phyloP scores from a whole-genome alignment of 2,329 filamentous ascomycete species.

The Penicillium aurantiogriseum region DNA sequence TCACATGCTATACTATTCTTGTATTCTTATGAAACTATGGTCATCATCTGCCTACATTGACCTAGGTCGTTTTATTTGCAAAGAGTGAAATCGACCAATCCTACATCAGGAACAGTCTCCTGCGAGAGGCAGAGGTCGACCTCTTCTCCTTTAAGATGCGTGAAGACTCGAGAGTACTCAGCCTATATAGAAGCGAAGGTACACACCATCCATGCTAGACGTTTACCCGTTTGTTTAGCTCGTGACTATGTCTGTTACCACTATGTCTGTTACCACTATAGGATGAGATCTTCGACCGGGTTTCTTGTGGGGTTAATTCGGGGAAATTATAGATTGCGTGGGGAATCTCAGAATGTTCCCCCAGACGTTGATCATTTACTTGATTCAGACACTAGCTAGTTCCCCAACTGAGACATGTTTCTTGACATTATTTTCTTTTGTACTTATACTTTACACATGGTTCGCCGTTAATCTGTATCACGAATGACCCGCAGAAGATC shows the following conservation, averaged over 20 bases:
- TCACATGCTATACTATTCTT: neutral
- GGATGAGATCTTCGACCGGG: neutral
- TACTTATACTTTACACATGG: neutral
- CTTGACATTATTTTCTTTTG: neutral
- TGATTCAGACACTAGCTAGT: neutral
- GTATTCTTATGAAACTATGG: neutral
- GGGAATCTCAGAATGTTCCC: neutral
- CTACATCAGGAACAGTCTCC: constrained; percentile 8
- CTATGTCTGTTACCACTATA: neutral
- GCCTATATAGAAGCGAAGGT: neutral
- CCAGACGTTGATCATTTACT: neutral
- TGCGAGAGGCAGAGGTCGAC: constrained; percentile 11
- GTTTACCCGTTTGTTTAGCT: neutral
- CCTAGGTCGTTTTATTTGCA: neutral
- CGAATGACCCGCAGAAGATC: too few relatives aligned
- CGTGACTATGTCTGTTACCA: neutral
- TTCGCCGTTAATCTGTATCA: too few relatives aligned
- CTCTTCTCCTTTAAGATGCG: constrained; percentile 13
- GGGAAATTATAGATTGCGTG: neutral
- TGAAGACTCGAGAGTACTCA: constrained; percentile 13
- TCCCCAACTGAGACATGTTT: neutral
- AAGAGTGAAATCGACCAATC: constrained; percentile 3
- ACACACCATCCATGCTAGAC: neutral
- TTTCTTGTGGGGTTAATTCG: neutral
- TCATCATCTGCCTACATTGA: neutral